These are phyloP conservation scores for Bondarzewia mesenterica DNA, from an alignment of 1,284 basidiomycete species.

Conservation along the genomic window DNA sequence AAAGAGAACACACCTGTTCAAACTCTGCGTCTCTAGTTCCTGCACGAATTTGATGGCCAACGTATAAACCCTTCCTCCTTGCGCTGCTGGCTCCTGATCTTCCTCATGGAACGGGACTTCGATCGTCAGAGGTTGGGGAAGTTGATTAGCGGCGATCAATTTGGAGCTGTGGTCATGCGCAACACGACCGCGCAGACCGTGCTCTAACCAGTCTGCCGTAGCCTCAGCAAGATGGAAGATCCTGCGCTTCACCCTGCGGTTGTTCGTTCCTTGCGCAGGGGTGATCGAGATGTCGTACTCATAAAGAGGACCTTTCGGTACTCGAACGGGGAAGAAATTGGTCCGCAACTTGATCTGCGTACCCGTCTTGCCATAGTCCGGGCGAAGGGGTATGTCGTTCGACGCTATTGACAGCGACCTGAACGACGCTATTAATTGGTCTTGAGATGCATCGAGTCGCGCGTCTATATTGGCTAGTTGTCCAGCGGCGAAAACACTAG, in stretches of 20 bases:
- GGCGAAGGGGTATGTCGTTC: conserved; percentile 55
- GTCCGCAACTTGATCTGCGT: conserved; percentile 54
- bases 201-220: conserved; percentile 43
- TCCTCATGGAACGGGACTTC: conserved; percentile 56
- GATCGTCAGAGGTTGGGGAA: conserved; percentile 54
- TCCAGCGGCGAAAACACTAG: conserved; percentile 45
- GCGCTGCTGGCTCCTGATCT: conserved; percentile 40
- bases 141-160: conserved; percentile 45
- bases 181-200: conserved; percentile 43
- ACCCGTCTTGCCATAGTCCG: conserved; percentile 58
- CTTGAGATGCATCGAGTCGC: conserved; percentile 53
- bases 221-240: conserved; percentile 68
- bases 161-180: conserved; percentile 67
- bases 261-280: conserved; percentile 39
- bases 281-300: conserved; percentile 65
- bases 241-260: conserved; percentile 52
- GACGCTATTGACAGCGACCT: conserved; percentile 29
- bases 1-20: conserved; percentile 38
- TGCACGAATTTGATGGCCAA: conserved; percentile 53
- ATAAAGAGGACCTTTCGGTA: conserved; percentile 51
- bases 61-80: conserved; percentile 46
- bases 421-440: conserved; percentile 46
- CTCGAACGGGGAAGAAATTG: conserved; percentile 66
- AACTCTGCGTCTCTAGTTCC: conserved; percentile 47
- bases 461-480: conserved; percentile 44